A percentile compares a stretch with the other conserved stretches of the same genome.
Conservation (phyloP, 225 moss, liverwort and hornwort genomes). For the Bryoerythrophyllum caledonicum region DNA sequence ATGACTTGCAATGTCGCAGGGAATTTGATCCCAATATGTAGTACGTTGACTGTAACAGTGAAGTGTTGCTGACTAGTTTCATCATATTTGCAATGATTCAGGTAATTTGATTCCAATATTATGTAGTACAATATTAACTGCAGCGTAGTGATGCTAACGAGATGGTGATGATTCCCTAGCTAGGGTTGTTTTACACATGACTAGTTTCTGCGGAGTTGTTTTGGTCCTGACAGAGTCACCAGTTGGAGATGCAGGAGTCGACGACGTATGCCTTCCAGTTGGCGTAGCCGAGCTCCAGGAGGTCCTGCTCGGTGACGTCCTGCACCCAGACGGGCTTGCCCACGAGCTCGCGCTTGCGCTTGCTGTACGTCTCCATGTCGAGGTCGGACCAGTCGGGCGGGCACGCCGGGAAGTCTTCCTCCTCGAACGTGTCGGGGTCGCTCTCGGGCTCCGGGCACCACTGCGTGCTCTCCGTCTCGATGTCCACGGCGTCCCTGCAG, state of each 20-base stretch:
- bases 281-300: constrained; percentile 44
- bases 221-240: constrained; percentile 29
- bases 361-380: constrained; percentile 50
- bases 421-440: constrained; percentile 59
- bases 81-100: too few relatives aligned
- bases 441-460: constrained; percentile 44
- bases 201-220: too few relatives aligned
- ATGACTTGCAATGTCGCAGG: neutral
- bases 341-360: constrained; percentile 51
- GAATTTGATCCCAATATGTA: constrained; percentile 1
- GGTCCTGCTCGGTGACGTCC: constrained; percentile 52
- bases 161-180: too few relatives aligned
- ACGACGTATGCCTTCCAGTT: constrained; percentile 64
- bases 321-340: constrained; percentile 64
- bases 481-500: constrained; percentile 37
- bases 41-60: too few relatives aligned
- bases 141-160: neutral
- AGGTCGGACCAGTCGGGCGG: constrained; percentile 62
- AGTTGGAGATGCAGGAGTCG: constrained; percentile 61
- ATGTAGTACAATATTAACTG: neutral
- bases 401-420: constrained; percentile 53
- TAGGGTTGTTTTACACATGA: too few relatives aligned
- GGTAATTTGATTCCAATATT: too few relatives aligned
- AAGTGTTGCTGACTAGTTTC: too few relatives aligned
- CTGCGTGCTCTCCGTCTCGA: constrained; percentile 32